These are phyloP conservation scores for Wallacemonas sp. DNA, from an alignment of 208 protist species.

Conservation along the genomic window DNA sequence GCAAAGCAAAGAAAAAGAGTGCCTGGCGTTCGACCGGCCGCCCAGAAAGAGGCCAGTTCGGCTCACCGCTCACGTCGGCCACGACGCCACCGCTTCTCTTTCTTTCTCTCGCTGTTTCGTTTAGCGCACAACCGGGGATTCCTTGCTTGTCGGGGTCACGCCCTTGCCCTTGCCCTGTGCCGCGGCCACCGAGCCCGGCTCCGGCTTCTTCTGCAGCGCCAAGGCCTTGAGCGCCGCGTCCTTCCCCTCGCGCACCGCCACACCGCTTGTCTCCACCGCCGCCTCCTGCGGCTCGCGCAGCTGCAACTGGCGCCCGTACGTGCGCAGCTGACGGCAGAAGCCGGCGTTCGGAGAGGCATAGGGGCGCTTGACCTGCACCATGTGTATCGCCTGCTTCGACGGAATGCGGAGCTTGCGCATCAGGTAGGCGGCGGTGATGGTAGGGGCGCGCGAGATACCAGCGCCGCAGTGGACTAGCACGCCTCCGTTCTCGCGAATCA, in stretches of 20 bases:
- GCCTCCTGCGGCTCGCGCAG: constrained; percentile 12
- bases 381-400: constrained; percentile 41
- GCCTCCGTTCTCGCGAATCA: constrained; percentile 39
- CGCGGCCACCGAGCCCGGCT: constrained; percentile 2
- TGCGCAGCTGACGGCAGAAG: constrained; percentile 59
- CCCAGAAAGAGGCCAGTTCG: too few species aligned
- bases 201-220: constrained; percentile 12
- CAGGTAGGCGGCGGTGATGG: constrained; percentile 72
- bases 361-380: constrained; percentile 50
- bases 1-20: too few species aligned
- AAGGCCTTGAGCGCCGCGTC: constrained; percentile 9
- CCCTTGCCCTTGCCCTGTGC: not conserved
- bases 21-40: too few species aligned
- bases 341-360: constrained; percentile 70
- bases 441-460: constrained; percentile 82
- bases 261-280: not conserved
- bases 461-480: constrained; percentile 87
- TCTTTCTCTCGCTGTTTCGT: too few species aligned
- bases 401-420: constrained; percentile 69
- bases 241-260: not conserved
- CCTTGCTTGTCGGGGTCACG: constrained; percentile 3
- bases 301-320: constrained; percentile 35
- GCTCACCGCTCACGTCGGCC: too few species aligned
- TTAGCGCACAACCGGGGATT: too few species aligned
- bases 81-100: too few species aligned